Evolutionary conservation across 1,284 basidiomycete genomes (phyloP), one percentile per base, ranked within the genome.

Genomic region (Papiliotrema fonsecae): DNA sequence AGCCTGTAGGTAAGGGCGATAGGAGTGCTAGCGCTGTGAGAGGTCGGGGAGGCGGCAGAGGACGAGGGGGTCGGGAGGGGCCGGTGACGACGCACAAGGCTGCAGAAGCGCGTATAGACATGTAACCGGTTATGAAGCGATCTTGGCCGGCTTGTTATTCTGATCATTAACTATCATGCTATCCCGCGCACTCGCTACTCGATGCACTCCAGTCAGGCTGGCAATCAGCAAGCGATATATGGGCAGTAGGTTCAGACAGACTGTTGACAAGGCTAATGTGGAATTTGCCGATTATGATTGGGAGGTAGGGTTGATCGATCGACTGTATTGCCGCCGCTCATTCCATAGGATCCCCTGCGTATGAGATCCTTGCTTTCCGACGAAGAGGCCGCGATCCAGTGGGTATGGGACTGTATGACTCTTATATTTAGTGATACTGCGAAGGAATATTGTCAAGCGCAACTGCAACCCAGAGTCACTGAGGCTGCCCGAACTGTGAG

Each of bases 311-410:
- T 1, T n/a, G 18, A 3, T 10, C n/a, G n/a, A n/a, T n/a, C n/a
- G n/a, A n/a, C n/a, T n/a, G n/a, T n/a, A n/a, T n/a, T n/a, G n/a
- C n/a, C 19, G 18, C 14, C 25, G 22, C 44, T 36, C 31, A 40
- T 24, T n/a, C 27, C 10, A 13, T 41, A 61, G 59, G 88, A 92
- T 66, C 86, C 88, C 0, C 73, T 93, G 52, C 81, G 81, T 61
- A 65, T 88, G 38, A 84, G 87, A 52, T 82, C 83, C 0, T 76
- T 89, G 37, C 76, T 97, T 43, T 89, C 88, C 0, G 90, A 93
- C 37, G 93, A 97, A 42, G 93, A 97, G 74, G 78, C 82, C 51
- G 87, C 88, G 6, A 87, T 97, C 63, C 82, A 88, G 90, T 88
- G 53, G 43, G 81, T 58, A n/a, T n/a, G n/a, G n/a, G n/a, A n/a